phyloP scores from a whole-genome alignment of 345 rosid genomes.

The Sisymbrium irio region DNA sequence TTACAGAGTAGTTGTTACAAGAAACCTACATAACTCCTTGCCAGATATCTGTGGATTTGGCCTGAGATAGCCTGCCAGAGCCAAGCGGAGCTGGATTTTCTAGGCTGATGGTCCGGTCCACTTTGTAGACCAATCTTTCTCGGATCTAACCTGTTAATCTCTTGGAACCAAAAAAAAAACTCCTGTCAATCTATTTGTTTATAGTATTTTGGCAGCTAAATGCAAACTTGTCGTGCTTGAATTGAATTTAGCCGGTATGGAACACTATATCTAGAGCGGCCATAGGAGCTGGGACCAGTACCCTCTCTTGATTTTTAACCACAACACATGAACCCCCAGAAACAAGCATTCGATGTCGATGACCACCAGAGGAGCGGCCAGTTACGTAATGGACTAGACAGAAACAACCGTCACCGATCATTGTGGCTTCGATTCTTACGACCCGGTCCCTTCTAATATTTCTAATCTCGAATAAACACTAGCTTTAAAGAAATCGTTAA shows the following conservation, averaged over 20 bases:
- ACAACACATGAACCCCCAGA: neutral
- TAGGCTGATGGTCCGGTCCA: neutral
- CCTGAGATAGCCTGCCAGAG: neutral
- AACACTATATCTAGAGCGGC: neutral
- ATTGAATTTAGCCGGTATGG: neutral
- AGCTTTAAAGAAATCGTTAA: neutral
- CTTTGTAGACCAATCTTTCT: neutral
- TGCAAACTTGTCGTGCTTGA: neutral
- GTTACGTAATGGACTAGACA: no score
- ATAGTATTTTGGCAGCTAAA: neutral
- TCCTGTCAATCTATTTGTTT: neutral
- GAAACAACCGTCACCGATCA: no score
- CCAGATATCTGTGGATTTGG: neutral
- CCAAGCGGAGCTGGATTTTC: neutral
- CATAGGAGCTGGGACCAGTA: neutral
- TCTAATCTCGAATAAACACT: neutral
- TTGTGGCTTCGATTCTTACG: no score
- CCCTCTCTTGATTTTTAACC: neutral
- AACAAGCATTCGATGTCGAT: neutral
- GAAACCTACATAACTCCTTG: neutral
- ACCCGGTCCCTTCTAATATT: neutral
- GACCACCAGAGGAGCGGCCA: neutral
- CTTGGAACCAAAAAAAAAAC: no score
- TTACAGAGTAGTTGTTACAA: slow-evolving; percentile 3
- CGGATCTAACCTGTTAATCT: neutral